A percentile compares a stretch with the other conserved stretches of the same genome.
Conservation (phyloP, 768 basidiomycete species). For the Collybiopsis confluens region DNA sequence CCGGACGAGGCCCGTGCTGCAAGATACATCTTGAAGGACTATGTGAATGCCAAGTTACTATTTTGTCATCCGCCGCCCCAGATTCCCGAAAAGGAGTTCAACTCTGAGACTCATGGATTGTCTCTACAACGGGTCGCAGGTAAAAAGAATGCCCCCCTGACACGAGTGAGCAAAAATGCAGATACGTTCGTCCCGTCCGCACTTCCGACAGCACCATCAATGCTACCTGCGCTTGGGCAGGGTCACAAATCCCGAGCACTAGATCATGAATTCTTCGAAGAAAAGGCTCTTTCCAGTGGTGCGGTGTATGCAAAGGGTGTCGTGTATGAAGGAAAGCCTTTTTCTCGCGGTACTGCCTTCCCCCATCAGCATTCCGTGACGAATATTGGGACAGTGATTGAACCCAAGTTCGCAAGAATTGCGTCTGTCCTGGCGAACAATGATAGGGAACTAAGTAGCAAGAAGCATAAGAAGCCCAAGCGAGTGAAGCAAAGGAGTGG, state of each 20-base stretch:
- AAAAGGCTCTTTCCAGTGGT: constrained; percentile 43
- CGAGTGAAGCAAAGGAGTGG: constrained; percentile 88
- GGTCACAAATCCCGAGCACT: constrained; percentile 63
- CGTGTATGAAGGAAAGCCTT: constrained; percentile 50
- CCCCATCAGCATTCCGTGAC: constrained; percentile 83
- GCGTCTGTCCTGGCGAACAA: constrained; percentile 39
- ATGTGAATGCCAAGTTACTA: constrained; percentile 89
- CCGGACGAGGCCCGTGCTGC: constrained; percentile 95
- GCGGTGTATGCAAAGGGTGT: constrained; percentile 64
- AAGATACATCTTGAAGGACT: constrained; percentile 92
- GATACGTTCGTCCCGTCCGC: constrained; percentile 69
- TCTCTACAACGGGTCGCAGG: constrained; percentile 55
- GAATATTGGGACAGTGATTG: constrained; percentile 70
- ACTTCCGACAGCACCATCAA: constrained; percentile 13
- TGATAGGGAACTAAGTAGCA: constrained; percentile 39
- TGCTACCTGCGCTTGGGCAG: constrained; percentile 26
- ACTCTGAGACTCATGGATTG: constrained; percentile 60
- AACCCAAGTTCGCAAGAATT: constrained; percentile 36
- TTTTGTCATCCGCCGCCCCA: constrained; percentile 89
- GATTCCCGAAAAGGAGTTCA: constrained; percentile 64
- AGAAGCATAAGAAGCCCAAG: constrained; percentile 82
- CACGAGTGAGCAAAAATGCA: constrained; percentile 79
- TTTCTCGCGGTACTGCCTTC: constrained; percentile 62
- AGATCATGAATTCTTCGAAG: constrained; percentile 81
- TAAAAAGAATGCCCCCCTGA: constrained; percentile 88